Evolutionary conservation across 805 yeast species (phyloP).

Genomic region (Zygotorulaspora chibaensis): DNA sequence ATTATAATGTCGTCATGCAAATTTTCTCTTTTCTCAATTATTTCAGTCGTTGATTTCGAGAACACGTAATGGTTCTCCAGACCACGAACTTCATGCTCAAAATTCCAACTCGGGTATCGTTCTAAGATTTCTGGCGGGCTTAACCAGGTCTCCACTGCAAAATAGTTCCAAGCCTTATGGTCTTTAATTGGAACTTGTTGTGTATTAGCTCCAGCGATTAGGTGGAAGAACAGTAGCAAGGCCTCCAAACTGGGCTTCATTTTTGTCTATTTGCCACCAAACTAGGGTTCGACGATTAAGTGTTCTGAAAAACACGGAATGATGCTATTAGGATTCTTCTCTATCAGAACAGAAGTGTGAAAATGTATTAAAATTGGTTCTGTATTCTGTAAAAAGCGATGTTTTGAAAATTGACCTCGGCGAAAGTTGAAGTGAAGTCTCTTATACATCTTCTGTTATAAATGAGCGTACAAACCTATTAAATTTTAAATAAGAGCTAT

Average conservation of each 20-base stretch:
- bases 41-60: constrained; percentile 34
- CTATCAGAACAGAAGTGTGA: too few species aligned
- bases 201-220: constrained; percentile 3
- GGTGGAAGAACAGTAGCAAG: constrained; percentile 5
- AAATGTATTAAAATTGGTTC: too few species aligned
- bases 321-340: too few species aligned
- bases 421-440: too few species aligned
- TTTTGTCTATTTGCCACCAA: neutral
- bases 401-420: too few species aligned
- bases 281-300: neutral
- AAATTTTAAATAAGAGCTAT: too few species aligned
- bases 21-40: constrained; percentile 12
- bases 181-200: constrained; percentile 42
- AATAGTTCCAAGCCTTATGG: constrained; percentile 50
- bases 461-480: too few species aligned
- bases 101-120: constrained; percentile 45
- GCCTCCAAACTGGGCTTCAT: constrained; percentile 9
- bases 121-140: constrained; percentile 37
- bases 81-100: constrained; percentile 63
- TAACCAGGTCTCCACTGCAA: constrained; percentile 52
- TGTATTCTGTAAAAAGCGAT: too few species aligned
- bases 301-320: too few species aligned
- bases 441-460: too few species aligned
- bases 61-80: constrained; percentile 62
- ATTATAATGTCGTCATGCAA: constrained; percentile 18